Base-by-base conservation (phyloP, 2,329 filamentous ascomycete species). In the Dactylella cylindrospora region DNA sequence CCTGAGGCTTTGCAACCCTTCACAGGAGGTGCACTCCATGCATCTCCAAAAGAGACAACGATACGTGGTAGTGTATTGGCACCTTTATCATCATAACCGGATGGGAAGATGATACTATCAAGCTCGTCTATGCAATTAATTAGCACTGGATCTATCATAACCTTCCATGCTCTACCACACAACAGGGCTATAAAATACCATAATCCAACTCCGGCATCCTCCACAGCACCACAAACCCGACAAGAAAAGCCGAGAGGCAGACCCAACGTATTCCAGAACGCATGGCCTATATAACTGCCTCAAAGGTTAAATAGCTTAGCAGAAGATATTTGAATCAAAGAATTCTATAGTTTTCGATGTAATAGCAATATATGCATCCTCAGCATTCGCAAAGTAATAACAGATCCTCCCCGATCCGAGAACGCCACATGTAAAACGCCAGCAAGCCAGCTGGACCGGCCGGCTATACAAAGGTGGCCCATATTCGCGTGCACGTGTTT, bases 1-100 rank as follows among this genome's bases (percentile, higher is more conserved):
- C n/a, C n/a, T n/a, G n/a, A n/a, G n/a, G n/a, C n/a, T n/a, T n/a
- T n/a, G n/a, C n/a, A n/a, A n/a, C n/a, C n/a, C n/a, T n/a, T n/a
- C 10, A 9, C 17, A 15, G 36, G 36, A 20, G 26, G 3, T 9
- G 36, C 36, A n/a, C 36, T 40, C 36, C 36, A 40, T 22, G 36
- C 36, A 23, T 40, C 36, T 19, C 36, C 36, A 23, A 40, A 40
- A 9, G 36, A 40, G 36, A 40, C 36, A n/a, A 40, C 19, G 12
- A 23, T 40, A 23, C 36, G 17, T 5, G 36, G 36, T 5, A 25
- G 20, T 19, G 20, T 25, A 23, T 23, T 35, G 5, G n/a, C 36
- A 5, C 26, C n/a, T 19, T 6, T 13, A 13, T 38, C 33, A 10
- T 19, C 5, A 3, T 13, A 19, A 3, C 17, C 33, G 4, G 33